These are phyloP conservation scores for Xerocomus potaroensis DNA, from an alignment of 768 basidiomycete species.

Conservation along the genomic window DNA sequence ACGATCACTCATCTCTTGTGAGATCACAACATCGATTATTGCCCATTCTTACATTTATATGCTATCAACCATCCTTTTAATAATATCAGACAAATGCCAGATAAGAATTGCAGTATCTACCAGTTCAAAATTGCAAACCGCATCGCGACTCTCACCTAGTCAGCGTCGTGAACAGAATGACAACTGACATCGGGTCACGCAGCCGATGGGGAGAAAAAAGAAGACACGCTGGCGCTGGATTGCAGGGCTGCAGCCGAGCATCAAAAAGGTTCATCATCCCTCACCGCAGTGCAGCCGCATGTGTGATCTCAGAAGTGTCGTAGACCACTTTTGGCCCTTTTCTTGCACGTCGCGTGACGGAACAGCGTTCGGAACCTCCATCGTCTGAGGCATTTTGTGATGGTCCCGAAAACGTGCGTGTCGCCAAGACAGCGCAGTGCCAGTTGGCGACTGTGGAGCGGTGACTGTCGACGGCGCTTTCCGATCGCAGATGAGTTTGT, in stretches of 20 bases:
- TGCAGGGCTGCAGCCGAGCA: neutral
- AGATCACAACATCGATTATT: neutral
- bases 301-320: constrained; percentile 12
- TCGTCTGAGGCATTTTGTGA: neutral
- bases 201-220: neutral
- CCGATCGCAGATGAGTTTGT: neutral
- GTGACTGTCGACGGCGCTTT: neutral
- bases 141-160: neutral
- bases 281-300: neutral
- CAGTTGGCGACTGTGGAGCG: neutral
- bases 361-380: neutral
- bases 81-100: neutral
- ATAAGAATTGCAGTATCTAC: too few species aligned
- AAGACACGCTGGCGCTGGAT: constrained; percentile 8
- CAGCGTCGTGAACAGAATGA: neutral
- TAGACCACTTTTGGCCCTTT: neutral
- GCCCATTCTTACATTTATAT: neutral
- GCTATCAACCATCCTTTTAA: neutral
- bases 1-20: neutral
- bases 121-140: neutral
- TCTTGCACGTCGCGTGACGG: neutral
- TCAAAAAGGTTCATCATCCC: constrained; percentile 1
- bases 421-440: neutral
- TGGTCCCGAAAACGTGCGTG: neutral
- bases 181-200: neutral